Conservation (phyloP, 805 yeast genomes). For the Candida hungchunana region DNA sequence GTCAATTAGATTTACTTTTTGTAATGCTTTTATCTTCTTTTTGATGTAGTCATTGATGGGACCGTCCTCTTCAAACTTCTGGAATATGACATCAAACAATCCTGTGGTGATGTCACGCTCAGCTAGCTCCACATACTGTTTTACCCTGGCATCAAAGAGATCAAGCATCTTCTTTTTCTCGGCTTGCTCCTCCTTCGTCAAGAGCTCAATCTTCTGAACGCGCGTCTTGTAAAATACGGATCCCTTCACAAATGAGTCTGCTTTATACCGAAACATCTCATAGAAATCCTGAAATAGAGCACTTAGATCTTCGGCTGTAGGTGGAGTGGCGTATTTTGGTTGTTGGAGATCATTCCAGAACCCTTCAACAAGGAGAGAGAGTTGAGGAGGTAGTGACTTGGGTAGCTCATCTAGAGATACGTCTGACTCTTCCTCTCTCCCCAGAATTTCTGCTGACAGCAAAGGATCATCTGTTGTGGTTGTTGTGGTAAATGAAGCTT, state of each 20-base stretch:
- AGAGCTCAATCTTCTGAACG: constrained; percentile 5
- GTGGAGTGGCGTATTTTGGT: constrained; percentile 23
- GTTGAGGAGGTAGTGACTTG: constrained; percentile 11
- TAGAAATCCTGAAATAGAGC: constrained; percentile 22
- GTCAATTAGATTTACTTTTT: constrained; percentile 14
- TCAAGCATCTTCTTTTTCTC: constrained; percentile 2
- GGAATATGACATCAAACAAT: constrained; percentile 16
- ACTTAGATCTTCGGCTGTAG: constrained; percentile 17
- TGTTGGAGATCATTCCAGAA: constrained; percentile 19
- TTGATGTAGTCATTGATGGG: constrained; percentile 16
- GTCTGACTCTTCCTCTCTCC: background rate
- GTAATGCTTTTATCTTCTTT: constrained; percentile 14
- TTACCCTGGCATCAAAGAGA: constrained; percentile 5
- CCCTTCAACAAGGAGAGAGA: constrained; percentile 9
- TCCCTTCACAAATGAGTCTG: constrained; percentile 19
- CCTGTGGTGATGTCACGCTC: constrained; percentile 14
- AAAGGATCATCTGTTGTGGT: constrained; percentile 7
- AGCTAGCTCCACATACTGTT: constrained; percentile 16
- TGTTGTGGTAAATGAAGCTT: constrained; percentile 5
- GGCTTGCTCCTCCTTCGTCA: constrained; percentile 9
- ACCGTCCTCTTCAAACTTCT: constrained; percentile 14
- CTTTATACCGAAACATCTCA: constrained; percentile 6
- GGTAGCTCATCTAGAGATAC: constrained; percentile 8
- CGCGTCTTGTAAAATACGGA: constrained; percentile 4
- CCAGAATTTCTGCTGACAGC: background rate